Base-by-base conservation (phyloP, 345 rosid genomes). In the Eucalyptus cladocalyx region DNA sequence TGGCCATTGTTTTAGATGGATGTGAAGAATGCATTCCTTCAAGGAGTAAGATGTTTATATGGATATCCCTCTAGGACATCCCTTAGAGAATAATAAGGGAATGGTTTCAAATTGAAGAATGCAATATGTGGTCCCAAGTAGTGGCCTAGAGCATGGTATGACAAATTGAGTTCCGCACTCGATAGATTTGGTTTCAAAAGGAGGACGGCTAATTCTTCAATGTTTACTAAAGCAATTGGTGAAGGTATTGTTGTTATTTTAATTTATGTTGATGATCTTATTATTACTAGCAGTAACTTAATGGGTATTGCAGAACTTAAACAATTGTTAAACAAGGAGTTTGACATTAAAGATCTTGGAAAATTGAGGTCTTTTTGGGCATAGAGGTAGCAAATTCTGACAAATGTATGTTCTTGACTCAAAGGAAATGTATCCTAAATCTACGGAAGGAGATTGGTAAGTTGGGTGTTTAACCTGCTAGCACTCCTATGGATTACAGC, bases 201-300 rank as follows among this genome's bases (percentile, higher is more conserved):
- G n/a, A 60, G 67, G 0, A 0, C 4, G 0, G 17, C 16, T 28
- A 6, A 28, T 60, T 60, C 8, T 60, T 60, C 4, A 5, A 26
- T 28, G 67, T 60, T 60, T 60, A 60, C 32, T 60, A 60, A 60
- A 28, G 15, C 16, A 60, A 6, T 26, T 60, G 8, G 67, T 6
- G 67, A 60, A 60, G 32, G 32, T 60, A 60, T 26, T 60, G 2
- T 26, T 60, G 67, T 60, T 60, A 60, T 60, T 60, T 17, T 60
- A 30, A 60, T 60, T 60, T 60, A 28, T 60, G 67, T 60, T 60
- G 4, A 28, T 60, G 16, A 60, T 60, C 67, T 60, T 28, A 60
- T 60, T 60, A 26, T 60, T 6, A 28, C 32, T 28, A 12, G 8
- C 17, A 60, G 2, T 60, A 60, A 60, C 15, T 58, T 58, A 26